Evolutionary conservation across 331 rosid species (phyloP), one percentile per base, ranked within the genome.

Genomic region (Prunus yedoensis): DNA sequence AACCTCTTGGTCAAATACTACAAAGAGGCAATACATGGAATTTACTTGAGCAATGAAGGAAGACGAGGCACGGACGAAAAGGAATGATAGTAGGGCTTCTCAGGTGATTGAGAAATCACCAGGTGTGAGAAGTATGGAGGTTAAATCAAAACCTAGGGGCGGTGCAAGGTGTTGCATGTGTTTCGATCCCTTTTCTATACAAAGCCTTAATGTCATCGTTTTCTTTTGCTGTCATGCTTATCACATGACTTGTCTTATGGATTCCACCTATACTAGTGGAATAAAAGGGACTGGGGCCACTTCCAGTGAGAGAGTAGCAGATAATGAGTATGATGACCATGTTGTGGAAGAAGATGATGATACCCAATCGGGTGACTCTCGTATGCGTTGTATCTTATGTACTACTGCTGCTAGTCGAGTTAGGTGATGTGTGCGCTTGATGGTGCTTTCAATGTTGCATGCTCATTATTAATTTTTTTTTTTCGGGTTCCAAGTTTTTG

Each of bases 151-250:
- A 90, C 88, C 92, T 10, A 77, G 89, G 82, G 99, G 99, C 59
- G 98, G 99, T 25, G 91, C 92, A 80, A 87, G 99, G 84, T 95
- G 99, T 81, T 95, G 99, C 85, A 92, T 95, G 77, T 95, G 99
- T 85, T 95, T 95, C 64, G 95, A 95, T 53, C 99, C 92, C 46
- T 90, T 95, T 80, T 87, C 90, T 9, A 89, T 95, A 73, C 97
- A 87, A 74, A 87, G 82, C 77, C 87, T 92, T 66, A 90, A 97
- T 0, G 93, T 95, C 79, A 75, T 92, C 54, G 90, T 82, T 76
- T 95, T 95, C 97, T 92, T 95, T 84, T 95, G 99, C 78, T 92
- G 97, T 78, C 99, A 92, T 78, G 97, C 96, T 21, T 95, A 95
- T 79, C 97, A 95, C 73, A 80, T 82, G 70, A 85, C 85, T 49